Conservation (phyloP, 1,139 yeast genomes). For the Sugiyamaella novakii region DNA sequence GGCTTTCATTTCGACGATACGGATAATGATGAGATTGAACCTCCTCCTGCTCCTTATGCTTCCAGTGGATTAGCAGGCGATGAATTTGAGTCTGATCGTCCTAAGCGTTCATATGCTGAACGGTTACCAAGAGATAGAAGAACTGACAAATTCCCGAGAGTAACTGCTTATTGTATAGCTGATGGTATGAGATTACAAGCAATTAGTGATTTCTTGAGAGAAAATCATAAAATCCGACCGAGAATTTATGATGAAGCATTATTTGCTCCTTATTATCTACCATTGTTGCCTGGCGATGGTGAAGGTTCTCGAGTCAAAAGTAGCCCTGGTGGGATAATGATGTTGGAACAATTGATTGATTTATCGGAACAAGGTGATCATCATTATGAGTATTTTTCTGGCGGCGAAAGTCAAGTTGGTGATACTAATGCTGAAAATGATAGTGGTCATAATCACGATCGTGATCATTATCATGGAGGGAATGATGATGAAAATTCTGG, state of each 20-base stretch:
- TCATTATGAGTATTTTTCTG: conserved; percentile 87
- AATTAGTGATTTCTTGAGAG: conserved; percentile 63
- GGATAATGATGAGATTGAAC: conserved; percentile 31
- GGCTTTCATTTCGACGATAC: conserved; percentile 33
- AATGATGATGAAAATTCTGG: neutral
- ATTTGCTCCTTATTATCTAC: conserved; percentile 86
- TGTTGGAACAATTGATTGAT: conserved; percentile 77
- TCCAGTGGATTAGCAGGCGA: conserved; percentile 23
- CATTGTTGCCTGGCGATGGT: conserved; percentile 75
- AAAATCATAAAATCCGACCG: conserved; percentile 80
- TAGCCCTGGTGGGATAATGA: conserved; percentile 66
- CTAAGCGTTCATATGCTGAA: conserved; percentile 65
- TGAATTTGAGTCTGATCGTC: conserved; percentile 34
- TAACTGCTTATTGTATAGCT: conserved; percentile 87
- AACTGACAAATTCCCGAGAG: conserved; percentile 72
- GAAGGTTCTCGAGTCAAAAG: conserved; percentile 84
- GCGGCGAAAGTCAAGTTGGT: conserved; percentile 45
- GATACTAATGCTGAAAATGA: conserved; percentile 53
- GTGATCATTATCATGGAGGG: conserved; percentile 40
- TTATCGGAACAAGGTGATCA: conserved; percentile 85
- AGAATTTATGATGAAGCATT: conserved; percentile 87
- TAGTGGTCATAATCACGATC: conserved; percentile 40
- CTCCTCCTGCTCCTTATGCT: conserved; percentile 31
- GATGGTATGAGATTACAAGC: conserved; percentile 72
- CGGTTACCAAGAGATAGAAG: conserved; percentile 66